phyloP scores from a whole-genome alignment of 2,329 filamentous ascomycete species.

The Monosporascus cannonballus region DNA sequence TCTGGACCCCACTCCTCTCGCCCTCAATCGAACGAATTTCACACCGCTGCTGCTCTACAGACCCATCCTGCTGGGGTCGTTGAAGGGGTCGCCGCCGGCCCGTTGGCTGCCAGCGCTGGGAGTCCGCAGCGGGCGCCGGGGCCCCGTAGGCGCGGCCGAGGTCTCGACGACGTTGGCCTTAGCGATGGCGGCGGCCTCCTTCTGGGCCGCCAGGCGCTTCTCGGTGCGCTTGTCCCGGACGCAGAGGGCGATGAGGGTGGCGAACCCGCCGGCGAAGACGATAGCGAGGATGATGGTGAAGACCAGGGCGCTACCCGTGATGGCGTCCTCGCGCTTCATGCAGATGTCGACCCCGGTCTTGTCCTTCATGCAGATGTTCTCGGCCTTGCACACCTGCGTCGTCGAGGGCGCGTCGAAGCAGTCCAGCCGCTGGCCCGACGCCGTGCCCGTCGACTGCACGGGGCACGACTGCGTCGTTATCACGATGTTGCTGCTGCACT shows the following conservation, averaged over 20 bases:
- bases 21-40: neutral
- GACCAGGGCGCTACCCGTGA: constrained; percentile 39
- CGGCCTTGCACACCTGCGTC: constrained; percentile 34
- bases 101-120: neutral
- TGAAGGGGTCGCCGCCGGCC: neutral
- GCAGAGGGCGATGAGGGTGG: constrained; percentile 43
- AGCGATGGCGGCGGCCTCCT: constrained; percentile 45
- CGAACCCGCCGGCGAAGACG: constrained; percentile 31
- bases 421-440: constrained; percentile 26
- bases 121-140: neutral
- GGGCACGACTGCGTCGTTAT: constrained; percentile 33
- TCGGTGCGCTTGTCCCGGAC: constrained; percentile 42
- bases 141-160: neutral
- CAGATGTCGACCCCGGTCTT: constrained; percentile 33
- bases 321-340: constrained; percentile 32
- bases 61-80: neutral
- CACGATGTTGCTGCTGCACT: constrained; percentile 26
- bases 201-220: constrained; percentile 36
- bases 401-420: constrained; percentile 33
- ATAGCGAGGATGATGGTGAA: constrained; percentile 41
- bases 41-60: neutral
- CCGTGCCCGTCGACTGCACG: constrained; percentile 29
- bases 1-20: neutral
- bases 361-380: constrained; percentile 40
- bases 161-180: constrained; percentile 31